These are phyloP conservation scores for Solanum corneliomulleri DNA, from an alignment of 257 asterid genomes.

Conservation along the genomic window DNA sequence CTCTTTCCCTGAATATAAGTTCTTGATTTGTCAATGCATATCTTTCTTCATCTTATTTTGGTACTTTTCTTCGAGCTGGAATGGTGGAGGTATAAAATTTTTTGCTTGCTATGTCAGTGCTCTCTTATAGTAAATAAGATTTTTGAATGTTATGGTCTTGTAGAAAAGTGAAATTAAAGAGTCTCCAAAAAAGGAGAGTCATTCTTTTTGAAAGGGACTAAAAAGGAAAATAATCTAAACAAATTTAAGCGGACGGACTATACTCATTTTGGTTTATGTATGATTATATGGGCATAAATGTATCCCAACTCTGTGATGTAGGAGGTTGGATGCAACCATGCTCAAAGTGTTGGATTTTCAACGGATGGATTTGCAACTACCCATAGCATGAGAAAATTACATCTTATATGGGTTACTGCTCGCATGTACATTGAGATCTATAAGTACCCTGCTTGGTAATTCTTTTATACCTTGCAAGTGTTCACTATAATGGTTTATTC, in stretches of 20 bases:
- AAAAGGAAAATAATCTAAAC: not conserved
- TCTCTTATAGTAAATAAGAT: not conserved
- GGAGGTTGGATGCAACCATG: slow-evolving; percentile 98
- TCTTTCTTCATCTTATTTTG: not conserved
- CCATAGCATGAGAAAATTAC: slow-evolving; percentile 64
- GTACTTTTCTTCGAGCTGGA: not conserved
- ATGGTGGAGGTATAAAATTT: not conserved
- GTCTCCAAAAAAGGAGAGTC: not conserved
- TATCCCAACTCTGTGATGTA: slow-evolving; percentile 8
- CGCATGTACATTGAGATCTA: slow-evolving; percentile 97
- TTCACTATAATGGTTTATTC: not conserved
- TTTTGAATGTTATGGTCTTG: not conserved
- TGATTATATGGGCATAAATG: not conserved
- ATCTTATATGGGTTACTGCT: slow-evolving; percentile 97
- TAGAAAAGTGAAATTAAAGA: not conserved
- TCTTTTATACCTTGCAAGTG: not conserved
- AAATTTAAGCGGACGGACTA: not conserved
- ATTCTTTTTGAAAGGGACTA: not conserved
- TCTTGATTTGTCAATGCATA: slow-evolving; percentile 9
- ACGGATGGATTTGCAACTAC: slow-evolving; percentile 97
- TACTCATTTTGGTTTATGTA: not conserved
- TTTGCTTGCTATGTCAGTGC: not conserved
- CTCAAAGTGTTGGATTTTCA: slow-evolving; percentile 87
- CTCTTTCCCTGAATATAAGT: not conserved
- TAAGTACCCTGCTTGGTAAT: slow-evolving; percentile 92